phyloP scores from a whole-genome alignment of 2,329 filamentous ascomycete genomes.

The Neopestalotiopsis sp. region DNA sequence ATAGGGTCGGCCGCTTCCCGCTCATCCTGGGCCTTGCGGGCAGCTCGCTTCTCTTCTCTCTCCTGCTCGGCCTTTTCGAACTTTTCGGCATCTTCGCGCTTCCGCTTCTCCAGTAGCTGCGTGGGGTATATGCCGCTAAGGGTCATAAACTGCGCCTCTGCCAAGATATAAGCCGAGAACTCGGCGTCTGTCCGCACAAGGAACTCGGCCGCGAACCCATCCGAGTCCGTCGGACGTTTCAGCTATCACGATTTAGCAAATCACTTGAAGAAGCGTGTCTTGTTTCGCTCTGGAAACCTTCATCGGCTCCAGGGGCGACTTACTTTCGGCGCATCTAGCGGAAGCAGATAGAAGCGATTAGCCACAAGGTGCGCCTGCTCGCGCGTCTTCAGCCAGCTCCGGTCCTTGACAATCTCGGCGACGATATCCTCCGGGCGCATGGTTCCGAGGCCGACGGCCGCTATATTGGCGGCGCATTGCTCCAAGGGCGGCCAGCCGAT shows the following conservation, averaged over 20 bases:
- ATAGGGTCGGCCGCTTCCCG: background rate
- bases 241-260: background rate
- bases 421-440: constrained; percentile 4
- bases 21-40: background rate
- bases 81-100: background rate
- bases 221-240: background rate
- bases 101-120: background rate
- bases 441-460: constrained; percentile 5
- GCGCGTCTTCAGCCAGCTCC: constrained; percentile 4
- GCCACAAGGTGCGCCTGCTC: constrained; percentile 7
- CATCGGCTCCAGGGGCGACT: background rate
- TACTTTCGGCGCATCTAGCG: background rate
- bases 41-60: background rate
- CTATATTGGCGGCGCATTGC: background rate
- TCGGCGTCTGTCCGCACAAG: background rate
- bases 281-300: background rate
- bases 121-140: background rate
- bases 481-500: constrained; percentile 9
- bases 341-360: background rate
- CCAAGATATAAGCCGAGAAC: background rate
- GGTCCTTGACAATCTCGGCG: background rate
- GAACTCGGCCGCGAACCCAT: background rate
- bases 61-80: background rate
- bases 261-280: background rate
- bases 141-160: background rate